Conservation (phyloP, 1,284 basidiomycete genomes). For the Xerocomus amazonicus region DNA sequence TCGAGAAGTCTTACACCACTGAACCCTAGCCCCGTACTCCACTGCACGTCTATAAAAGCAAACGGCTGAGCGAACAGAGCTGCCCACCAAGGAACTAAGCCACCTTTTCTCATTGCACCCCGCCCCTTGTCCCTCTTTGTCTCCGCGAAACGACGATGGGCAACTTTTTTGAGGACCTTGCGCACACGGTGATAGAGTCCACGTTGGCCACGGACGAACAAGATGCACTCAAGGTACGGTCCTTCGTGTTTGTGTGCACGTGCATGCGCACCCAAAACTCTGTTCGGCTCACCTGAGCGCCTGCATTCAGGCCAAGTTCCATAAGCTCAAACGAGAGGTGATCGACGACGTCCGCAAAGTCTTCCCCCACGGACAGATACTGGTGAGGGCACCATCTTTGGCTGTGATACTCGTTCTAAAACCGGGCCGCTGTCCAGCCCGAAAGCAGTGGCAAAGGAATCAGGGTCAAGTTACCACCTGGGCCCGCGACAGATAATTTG, state of each 20-base stretch:
- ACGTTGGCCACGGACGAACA: slow-evolving; percentile 28
- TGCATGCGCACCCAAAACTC: not conserved
- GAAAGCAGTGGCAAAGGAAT: slow-evolving; percentile 29
- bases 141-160: slow-evolving; percentile 17
- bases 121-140: too few relatives aligned
- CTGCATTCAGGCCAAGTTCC: slow-evolving; percentile 26
- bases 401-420: not conserved
- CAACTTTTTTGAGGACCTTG: slow-evolving; percentile 31
- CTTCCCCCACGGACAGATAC: slow-evolving; percentile 31
- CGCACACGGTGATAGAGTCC: slow-evolving; percentile 21
- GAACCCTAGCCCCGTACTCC: too few relatives aligned
- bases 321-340: slow-evolving; percentile 29
- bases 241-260: too few relatives aligned
- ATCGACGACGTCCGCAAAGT: slow-evolving; percentile 29
- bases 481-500: slow-evolving; percentile 7
- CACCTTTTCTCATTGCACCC: too few relatives aligned
- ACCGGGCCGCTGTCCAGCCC: slow-evolving; percentile 9
- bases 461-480: slow-evolving; percentile 24
- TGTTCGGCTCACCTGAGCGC: not conserved
- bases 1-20: too few relatives aligned
- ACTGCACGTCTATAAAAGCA: too few relatives aligned
- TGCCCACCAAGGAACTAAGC: too few relatives aligned
- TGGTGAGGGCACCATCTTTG: slow-evolving; percentile 14
- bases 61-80: too few relatives aligned
- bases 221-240: slow-evolving; percentile 22